Evolutionary conservation across 768 basidiomycete species (phyloP).

Genomic region (Bullera alba): DNA sequence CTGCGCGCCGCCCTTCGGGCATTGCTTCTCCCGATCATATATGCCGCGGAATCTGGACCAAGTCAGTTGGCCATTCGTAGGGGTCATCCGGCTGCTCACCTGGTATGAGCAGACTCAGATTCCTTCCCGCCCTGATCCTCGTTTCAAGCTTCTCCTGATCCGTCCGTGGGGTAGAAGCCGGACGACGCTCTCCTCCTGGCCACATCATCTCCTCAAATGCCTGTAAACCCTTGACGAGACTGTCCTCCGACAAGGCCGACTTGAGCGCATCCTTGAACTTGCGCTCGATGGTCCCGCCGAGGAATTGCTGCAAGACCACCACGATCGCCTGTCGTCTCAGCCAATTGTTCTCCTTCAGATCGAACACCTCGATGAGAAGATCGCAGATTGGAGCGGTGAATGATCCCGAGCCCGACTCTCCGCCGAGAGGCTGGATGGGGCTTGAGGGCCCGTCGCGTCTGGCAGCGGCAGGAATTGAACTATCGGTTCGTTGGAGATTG

Average conservation of each 20-base stretch:
- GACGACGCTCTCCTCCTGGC: constrained; percentile 72
- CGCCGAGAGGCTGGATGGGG: constrained; percentile 58
- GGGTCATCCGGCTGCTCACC: constrained; percentile 52
- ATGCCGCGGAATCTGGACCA: constrained; percentile 75
- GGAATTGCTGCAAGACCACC: constrained; percentile 88
- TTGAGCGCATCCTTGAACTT: constrained; percentile 78
- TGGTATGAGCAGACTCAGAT: constrained; percentile 83
- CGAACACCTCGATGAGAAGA: constrained; percentile 83
- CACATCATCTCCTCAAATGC: constrained; percentile 70
- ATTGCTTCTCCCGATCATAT: constrained; percentile 96
- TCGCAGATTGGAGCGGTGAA: constrained; percentile 95
- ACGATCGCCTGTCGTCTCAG: constrained; percentile 89
- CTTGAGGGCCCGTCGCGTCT: not conserved
- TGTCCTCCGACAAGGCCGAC: constrained; percentile 60
- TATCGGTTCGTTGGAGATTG: not conserved
- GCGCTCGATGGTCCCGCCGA: constrained; percentile 91
- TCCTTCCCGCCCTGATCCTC: constrained; percentile 78
- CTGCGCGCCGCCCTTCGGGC: constrained; percentile 85
- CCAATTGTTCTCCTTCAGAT: constrained; percentile 96
- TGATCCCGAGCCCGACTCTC: constrained; percentile 77
- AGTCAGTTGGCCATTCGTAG: not conserved
- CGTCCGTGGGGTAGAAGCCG: constrained; percentile 60
- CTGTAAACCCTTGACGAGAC: constrained; percentile 60
- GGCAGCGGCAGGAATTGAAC: not conserved
- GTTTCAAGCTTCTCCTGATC: constrained; percentile 72